Percentiles rank a stretch among this genome's conserved stretches.
phyloP scores from a whole-genome alignment of 352 stramenopile genomes.

The Pythium oligandrum region DNA sequence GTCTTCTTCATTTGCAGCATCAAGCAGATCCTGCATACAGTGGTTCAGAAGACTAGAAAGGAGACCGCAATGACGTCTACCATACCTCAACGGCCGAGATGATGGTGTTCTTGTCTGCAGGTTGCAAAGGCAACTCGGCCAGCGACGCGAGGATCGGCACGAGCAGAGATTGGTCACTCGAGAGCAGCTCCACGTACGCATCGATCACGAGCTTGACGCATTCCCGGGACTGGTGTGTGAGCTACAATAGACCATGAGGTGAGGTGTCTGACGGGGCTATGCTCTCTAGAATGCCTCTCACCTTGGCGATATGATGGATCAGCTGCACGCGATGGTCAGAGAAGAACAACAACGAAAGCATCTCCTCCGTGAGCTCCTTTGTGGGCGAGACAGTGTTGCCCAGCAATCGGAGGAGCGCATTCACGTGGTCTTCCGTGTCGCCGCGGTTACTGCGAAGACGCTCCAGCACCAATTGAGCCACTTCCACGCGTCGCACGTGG shows the following conservation, averaged over 20 bases:
- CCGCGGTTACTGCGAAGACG: slow-evolving; percentile 42
- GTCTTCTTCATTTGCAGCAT: slow-evolving; percentile 72
- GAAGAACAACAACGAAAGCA: slow-evolving; percentile 66
- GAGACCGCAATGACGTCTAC: not conserved
- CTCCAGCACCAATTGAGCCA: slow-evolving; percentile 61
- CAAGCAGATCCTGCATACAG: slow-evolving; percentile 40
- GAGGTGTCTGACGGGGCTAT: no score
- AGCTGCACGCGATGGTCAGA: slow-evolving; percentile 69
- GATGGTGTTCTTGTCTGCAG: slow-evolving; percentile 56
- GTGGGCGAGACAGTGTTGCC: slow-evolving; percentile 70
- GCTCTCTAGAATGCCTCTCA: slow-evolving; percentile 4
- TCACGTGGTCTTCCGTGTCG: slow-evolving; percentile 64
- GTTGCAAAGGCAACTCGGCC: slow-evolving; percentile 62
- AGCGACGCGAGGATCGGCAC: slow-evolving; percentile 77
- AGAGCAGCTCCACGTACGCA: slow-evolving; percentile 68
- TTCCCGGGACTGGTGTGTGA: slow-evolving; percentile 78
- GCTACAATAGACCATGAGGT: slow-evolving; percentile 21
- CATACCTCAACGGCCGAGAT: slow-evolving; percentile 57
- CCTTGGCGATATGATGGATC: slow-evolving; percentile 79
- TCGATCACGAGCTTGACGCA: slow-evolving; percentile 74
- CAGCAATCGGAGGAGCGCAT: slow-evolving; percentile 68
- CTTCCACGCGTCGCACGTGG: slow-evolving; percentile 33
- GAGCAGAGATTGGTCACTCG: slow-evolving; percentile 68
- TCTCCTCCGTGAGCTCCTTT: slow-evolving; percentile 64
- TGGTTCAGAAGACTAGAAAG: no score